These are phyloP conservation scores for Claviceps pazoutovae DNA, from an alignment of 2,329 filamentous ascomycete genomes.

Conservation along the genomic window DNA sequence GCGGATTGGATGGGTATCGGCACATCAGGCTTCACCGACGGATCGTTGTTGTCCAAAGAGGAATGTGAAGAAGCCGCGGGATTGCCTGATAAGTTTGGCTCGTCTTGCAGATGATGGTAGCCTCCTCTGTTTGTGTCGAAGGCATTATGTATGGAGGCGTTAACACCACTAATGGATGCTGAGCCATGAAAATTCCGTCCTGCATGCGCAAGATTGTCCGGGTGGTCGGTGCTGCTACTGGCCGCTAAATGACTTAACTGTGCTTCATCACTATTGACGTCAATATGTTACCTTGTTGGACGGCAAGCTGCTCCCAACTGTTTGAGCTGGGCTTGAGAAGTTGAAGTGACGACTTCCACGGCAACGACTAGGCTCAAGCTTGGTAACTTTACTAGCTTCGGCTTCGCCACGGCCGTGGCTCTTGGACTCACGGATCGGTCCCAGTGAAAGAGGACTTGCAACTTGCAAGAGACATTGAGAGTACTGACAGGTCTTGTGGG, in stretches of 20 bases:
- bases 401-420: conserved; percentile 17
- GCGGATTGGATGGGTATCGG: conserved; percentile 21
- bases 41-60: conserved; percentile 4
- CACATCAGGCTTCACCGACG: neutral
- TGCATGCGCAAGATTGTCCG: conserved; percentile 7
- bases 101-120: neutral
- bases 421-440: neutral
- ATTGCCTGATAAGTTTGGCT: neutral
- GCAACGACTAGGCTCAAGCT: conserved; percentile 16
- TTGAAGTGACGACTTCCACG: conserved; percentile 13
- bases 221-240: neutral
- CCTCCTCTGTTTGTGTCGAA: neutral
- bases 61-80: neutral
- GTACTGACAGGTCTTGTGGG: conserved; percentile 2
- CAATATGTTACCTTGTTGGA: conserved; percentile 3
- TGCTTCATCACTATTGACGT: conserved; percentile 1
- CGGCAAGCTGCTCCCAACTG: conserved; percentile 18
- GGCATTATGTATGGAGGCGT: neutral
- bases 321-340: conserved; percentile 14
- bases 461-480: conserved; percentile 2
- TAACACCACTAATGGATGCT: neutral
- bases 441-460: conserved; percentile 1
- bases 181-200: conserved; percentile 7
- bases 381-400: conserved; percentile 31
- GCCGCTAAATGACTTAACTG: neutral